These are phyloP conservation scores for Aleurites moluccanus DNA, from an alignment of 441 rosid species.

Conservation along the genomic window DNA sequence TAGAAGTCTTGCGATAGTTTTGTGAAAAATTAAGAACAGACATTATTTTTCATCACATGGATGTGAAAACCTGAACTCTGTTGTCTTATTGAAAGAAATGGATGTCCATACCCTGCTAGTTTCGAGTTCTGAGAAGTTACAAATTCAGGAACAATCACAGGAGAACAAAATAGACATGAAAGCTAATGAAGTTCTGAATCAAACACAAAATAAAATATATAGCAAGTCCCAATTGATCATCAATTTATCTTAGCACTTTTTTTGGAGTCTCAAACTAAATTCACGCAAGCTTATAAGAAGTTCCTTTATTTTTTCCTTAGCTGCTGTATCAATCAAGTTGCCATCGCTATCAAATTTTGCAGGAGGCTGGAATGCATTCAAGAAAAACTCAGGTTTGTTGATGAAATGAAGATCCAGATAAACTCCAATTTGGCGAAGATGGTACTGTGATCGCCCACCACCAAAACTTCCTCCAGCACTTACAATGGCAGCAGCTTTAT, in stretches of 20 bases:
- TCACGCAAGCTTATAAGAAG: slow-evolving; percentile 55
- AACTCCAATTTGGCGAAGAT: slow-evolving; percentile 77
- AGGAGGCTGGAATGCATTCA: slow-evolving; percentile 64
- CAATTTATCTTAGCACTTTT: slow-evolving; percentile 23
- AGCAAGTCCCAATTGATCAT: background rate
- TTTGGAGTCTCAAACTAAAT: slow-evolving; percentile 52
- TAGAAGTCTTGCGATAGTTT: no score
- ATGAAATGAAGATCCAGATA: slow-evolving; percentile 79
- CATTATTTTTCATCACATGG: background rate
- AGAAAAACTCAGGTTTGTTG: slow-evolving; percentile 69
- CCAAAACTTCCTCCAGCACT: slow-evolving; percentile 60
- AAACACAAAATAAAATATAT: background rate
- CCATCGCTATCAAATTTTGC: slow-evolving; percentile 65
- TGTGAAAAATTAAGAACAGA: background rate
- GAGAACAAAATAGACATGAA: background rate
- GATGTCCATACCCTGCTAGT: background rate
- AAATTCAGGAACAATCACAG: no score
- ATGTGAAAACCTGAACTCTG: background rate
- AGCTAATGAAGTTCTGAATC: background rate
- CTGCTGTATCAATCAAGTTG: slow-evolving; percentile 50
- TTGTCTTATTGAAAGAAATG: background rate
- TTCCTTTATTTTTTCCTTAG: slow-evolving; percentile 43
- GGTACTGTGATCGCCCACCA: slow-evolving; percentile 59
- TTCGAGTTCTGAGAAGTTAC: background rate
- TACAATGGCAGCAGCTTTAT: slow-evolving; percentile 69